phyloP scores from a whole-genome alignment of 2,329 filamentous ascomycete species.

The Bipolaris sorokiniana region DNA sequence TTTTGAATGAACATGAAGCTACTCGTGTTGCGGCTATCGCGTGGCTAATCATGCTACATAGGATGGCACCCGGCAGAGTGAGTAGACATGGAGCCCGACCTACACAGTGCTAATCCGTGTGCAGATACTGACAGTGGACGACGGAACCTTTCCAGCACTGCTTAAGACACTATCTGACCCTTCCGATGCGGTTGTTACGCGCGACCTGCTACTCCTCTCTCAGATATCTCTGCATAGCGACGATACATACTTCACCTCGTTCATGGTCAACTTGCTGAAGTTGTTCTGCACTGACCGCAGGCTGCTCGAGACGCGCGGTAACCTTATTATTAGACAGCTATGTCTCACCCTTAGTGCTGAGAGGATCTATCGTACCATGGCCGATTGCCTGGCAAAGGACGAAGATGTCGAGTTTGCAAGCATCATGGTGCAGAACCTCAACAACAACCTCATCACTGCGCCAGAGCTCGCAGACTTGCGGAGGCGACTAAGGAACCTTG shows the following conservation, averaged over 20 bases:
- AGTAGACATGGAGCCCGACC: constrained; percentile 3
- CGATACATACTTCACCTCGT: constrained; percentile 95
- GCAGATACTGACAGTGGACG: constrained; percentile 81
- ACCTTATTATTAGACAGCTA: constrained; percentile 93
- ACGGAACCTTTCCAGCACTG: constrained; percentile 93
- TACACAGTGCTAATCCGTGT: constrained; percentile 7
- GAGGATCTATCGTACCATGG: constrained; percentile 91
- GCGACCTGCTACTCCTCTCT: constrained; percentile 89
- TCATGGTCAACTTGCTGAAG: constrained; percentile 96
- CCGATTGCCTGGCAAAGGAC: constrained; percentile 96
- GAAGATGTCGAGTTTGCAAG: constrained; percentile 98
- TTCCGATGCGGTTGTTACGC: constrained; percentile 92
- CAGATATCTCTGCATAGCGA: constrained; percentile 97
- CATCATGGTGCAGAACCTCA: constrained; percentile 99
- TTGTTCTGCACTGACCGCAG: constrained; percentile 94
- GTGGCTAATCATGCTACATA: constrained; percentile 97
- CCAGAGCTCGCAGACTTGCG: constrained; percentile 90
- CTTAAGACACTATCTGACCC: constrained; percentile 96
- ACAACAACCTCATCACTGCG: constrained; percentile 98
- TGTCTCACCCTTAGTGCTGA: constrained; percentile 93
- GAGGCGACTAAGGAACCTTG: constrained; percentile 86
- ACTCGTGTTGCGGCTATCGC: constrained; percentile 91
- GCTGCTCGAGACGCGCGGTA: constrained; percentile 88
- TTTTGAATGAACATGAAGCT: constrained; percentile 95
- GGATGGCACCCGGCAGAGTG: constrained; percentile 91